phyloP scores from a whole-genome alignment of 495 filamentous ascomycete species.

The Neurospora cerealis region DNA sequence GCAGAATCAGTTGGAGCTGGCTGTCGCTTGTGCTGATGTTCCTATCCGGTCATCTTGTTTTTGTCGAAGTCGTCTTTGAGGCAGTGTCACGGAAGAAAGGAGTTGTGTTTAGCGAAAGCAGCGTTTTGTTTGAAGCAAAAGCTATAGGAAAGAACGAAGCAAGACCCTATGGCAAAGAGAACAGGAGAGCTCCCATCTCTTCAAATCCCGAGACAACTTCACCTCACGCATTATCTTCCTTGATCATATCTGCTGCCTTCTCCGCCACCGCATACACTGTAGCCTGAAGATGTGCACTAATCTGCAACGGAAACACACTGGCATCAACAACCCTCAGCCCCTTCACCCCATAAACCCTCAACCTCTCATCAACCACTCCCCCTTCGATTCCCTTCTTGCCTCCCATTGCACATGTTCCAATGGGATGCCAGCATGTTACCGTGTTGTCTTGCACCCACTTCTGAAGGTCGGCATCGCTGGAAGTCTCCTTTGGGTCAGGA shows the following conservation, averaged over 20 bases:
- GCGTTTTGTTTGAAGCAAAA: background rate
- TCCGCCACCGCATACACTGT: constrained; percentile 48
- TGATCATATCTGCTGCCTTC: constrained; percentile 40
- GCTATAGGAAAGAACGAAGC: background rate
- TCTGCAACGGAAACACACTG: constrained; percentile 39
- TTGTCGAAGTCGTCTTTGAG: constrained; percentile 33
- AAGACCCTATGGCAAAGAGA: background rate
- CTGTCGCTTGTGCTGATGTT: constrained; percentile 47
- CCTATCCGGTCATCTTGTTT: constrained; percentile 51
- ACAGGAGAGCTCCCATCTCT: background rate
- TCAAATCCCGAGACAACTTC: background rate
- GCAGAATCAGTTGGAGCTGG: constrained; percentile 37
- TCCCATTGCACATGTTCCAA: constrained; percentile 48
- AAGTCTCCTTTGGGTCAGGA: constrained; percentile 17
- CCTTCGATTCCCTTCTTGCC: constrained; percentile 16
- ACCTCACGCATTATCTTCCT: constrained; percentile 13
- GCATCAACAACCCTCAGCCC: constrained; percentile 43
- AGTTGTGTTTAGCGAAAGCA: background rate
- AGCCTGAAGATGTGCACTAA: constrained; percentile 37
- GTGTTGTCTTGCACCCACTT: constrained; percentile 30
- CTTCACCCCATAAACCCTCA: constrained; percentile 42
- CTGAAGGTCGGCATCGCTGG: constrained; percentile 25
- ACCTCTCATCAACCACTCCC: constrained; percentile 39
- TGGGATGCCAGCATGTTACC: constrained; percentile 36
- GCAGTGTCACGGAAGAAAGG: background rate